Percentiles rank a stretch among this genome's conserved stretches.
phyloP scores from a whole-genome alignment of 768 basidiomycete genomes.

The Bullera alba region DNA sequence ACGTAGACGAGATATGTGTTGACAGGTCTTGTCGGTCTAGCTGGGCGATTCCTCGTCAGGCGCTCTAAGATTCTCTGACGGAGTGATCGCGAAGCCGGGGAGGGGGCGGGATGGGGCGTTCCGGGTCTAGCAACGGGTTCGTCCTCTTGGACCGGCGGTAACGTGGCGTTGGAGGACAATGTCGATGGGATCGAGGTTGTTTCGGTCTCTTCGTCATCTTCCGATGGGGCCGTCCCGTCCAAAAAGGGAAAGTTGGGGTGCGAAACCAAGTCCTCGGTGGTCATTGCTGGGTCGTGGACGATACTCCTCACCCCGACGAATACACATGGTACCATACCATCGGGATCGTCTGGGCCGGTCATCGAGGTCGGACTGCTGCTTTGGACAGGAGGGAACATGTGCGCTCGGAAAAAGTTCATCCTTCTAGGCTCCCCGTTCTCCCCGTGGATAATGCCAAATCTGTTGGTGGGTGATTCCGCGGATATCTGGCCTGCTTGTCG shows the following conservation, averaged over 20 bases:
- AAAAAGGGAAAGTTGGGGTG: constrained; percentile 26
- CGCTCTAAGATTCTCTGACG: constrained; percentile 29
- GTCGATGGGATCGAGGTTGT: background rate
- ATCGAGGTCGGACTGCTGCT: background rate
- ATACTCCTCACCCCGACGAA: constrained; percentile 32
- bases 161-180: background rate
- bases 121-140: constrained; percentile 1
- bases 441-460: constrained; percentile 16
- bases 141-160: too few relatives aligned
- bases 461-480: background rate
- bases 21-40: constrained; percentile 3
- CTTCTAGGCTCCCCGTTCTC: constrained; percentile 18
- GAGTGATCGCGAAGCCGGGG: constrained; percentile 6
- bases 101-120: background rate
- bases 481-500: constrained; percentile 20
- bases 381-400: constrained; percentile 27
- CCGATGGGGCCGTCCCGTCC: constrained; percentile 3
- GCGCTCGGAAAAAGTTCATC: constrained; percentile 39
- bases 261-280: constrained; percentile 21
- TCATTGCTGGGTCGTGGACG: constrained; percentile 18
- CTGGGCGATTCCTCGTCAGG: constrained; percentile 46
- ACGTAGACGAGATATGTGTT: constrained; percentile 85
- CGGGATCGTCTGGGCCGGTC: constrained; percentile 5
- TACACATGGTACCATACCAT: constrained; percentile 30
- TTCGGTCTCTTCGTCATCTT: too few relatives aligned